A percentile compares a stretch with the other conserved stretches of the same genome.
Conservation (phyloP, 2,329 filamentous ascomycete species). For the Botrytis fragariae region DNA sequence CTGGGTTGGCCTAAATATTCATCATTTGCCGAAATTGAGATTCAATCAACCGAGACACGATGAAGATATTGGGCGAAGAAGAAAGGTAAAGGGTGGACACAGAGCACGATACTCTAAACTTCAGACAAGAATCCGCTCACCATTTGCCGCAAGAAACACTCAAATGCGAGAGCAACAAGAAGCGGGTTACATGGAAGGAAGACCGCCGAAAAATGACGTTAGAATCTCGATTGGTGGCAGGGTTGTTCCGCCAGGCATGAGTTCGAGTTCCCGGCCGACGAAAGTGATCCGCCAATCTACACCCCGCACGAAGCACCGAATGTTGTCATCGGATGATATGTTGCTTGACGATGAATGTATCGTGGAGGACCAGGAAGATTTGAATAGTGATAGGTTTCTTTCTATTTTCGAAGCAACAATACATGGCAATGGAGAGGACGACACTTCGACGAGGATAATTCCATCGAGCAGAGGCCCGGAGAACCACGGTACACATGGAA, state of each 20-base stretch:
- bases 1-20: conserved; percentile 36
- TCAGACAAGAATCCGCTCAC: conserved; percentile 25
- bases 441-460: neutral
- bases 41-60: conserved; percentile 27
- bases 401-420: neutral
- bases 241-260: conserved; percentile 29
- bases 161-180: neutral
- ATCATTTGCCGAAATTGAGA: conserved; percentile 29
- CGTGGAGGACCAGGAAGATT: neutral
- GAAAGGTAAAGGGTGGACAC: conserved; percentile 28
- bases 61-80: conserved; percentile 34
- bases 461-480: neutral
- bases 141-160: conserved; percentile 22
- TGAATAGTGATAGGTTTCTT: neutral
- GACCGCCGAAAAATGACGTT: conserved; percentile 27
- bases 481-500: too few species aligned
- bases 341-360: conserved; percentile 31
- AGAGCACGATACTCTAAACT: conserved; percentile 30
- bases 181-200: neutral
- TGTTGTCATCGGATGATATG: conserved; percentile 35
- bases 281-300: conserved; percentile 11
- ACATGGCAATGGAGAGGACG: neutral
- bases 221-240: conserved; percentile 35
- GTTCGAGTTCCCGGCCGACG: conserved; percentile 30
- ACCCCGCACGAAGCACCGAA: conserved; percentile 12